Conservation (phyloP, 805 yeast species). For the Nakazawaea holstii region DNA sequence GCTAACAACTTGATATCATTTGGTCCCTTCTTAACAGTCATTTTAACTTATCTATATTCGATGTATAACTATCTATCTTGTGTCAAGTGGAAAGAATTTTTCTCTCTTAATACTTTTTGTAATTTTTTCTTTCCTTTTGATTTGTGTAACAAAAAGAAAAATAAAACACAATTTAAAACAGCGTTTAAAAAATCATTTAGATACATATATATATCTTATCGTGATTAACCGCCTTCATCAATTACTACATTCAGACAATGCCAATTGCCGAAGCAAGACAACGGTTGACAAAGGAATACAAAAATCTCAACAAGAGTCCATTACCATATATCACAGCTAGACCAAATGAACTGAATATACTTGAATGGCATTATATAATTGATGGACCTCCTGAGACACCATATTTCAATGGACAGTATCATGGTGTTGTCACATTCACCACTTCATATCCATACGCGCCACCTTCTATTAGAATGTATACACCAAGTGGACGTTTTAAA, state of each 20-base stretch:
- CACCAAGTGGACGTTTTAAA: constrained; percentile 86
- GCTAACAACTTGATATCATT: constrained; percentile 47
- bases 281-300: constrained; percentile 74
- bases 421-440: constrained; percentile 82
- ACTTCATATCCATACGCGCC: constrained; percentile 88
- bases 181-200: no score
- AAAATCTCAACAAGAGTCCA: constrained; percentile 68
- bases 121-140: no score
- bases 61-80: no score
- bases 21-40: constrained; percentile 27
- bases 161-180: no score
- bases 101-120: neutral
- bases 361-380: constrained; percentile 91
- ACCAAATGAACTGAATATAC: constrained; percentile 81
- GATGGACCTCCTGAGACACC: constrained; percentile 92
- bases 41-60: constrained; percentile 9
- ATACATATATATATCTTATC: no score
- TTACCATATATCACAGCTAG: constrained; percentile 81
- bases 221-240: no score
- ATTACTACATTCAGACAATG: neutral
- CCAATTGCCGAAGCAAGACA: constrained; percentile 9
- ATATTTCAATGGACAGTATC: constrained; percentile 81
- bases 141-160: no score
- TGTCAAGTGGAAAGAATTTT: neutral
- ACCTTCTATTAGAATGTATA: constrained; percentile 81